Evolutionary conservation across 1,284 basidiomycete species (phyloP), one percentile per base, ranked within the genome.

Genomic region (Salmacisia buchloeana): DNA sequence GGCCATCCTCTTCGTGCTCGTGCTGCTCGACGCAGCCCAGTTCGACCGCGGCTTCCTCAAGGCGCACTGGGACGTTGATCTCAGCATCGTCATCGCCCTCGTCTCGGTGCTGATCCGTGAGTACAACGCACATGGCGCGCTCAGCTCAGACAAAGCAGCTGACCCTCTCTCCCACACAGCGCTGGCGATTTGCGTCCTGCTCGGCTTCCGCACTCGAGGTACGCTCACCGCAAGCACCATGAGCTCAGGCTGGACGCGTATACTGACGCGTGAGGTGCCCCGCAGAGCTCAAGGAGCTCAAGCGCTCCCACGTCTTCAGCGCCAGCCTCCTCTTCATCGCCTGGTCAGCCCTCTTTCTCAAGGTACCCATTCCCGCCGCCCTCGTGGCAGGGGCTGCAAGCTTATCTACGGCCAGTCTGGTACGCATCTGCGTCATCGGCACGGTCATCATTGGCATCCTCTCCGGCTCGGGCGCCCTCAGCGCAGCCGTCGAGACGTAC

Each of bases 401-500:
- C 39, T 66, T 41, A 52, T 69, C 21, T 71, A 72, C 34, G 4
- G 67, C 68, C 2, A 63, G 74, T 9, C 66, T 76, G 21, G 69
- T 73, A 18, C 63, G 81, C 5, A 80, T 81, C 1, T 81, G 80
- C 45, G 78, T 81, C 7, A 75, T 82, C 2, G 81, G 81, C 7
- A 77, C 81, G 15, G 68, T 76, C 3, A 71, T 82, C n/a, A 82
- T 82, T 58, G 81, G 77, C 1, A 63, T 77, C 0, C 69, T 82
- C 0, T 82, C 81, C 0, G 81, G 81, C 3, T 80, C 78, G 7
- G 81, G 78, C 38, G 81, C 81, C 0, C 73, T 80, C 27, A 80
- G 80, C 54, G 79, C 81, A 0, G 81, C 81, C 0, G 80, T 78
- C 78, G 79, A 82, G 56, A 80, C 81, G 15, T 81, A 74, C 64